phyloP scores from a whole-genome alignment of 306 rosid genomes.

The Dalbergia oliveri region DNA sequence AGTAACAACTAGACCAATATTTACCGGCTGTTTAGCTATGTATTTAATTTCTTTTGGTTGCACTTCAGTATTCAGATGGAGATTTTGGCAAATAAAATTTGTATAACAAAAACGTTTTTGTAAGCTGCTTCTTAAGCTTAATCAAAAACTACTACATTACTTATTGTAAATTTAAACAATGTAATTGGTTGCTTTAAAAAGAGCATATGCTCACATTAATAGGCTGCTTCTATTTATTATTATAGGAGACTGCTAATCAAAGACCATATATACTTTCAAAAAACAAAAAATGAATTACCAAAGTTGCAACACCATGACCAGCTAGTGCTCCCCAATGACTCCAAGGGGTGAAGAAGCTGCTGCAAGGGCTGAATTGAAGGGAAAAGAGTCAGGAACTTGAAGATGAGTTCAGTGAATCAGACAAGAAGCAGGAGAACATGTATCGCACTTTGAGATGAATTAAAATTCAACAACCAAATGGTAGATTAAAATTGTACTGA shows the following conservation, averaged over 20 bases:
- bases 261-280: background rate
- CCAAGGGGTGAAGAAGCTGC: conserved; percentile 98
- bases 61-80: background rate
- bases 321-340: conserved; percentile 94
- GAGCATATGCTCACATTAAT: conserved; percentile 25
- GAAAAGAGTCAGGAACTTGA: conserved; percentile 33
- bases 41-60: conserved; percentile 4
- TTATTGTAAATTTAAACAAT: conserved; percentile 28
- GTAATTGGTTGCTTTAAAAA: conserved; percentile 23
- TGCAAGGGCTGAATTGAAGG: conserved; percentile 79
- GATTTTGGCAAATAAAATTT: background rate
- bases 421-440: conserved; percentile 15
- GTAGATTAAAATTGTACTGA: conserved; percentile 16
- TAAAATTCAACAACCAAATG: conserved; percentile 29
- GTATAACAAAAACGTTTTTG: background rate
- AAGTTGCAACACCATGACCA: conserved; percentile 92
- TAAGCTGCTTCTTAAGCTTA: background rate
- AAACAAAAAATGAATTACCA: conserved; percentile 52
- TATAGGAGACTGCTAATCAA: background rate
- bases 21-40: conserved; percentile 16
- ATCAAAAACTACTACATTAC: conserved; percentile 5
- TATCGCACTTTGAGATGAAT: conserved; percentile 7
- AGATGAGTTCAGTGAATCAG: conserved; percentile 31
- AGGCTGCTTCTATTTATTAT: conserved; percentile 21
- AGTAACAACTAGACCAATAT: background rate